Evolutionary conservation across 192 early-diverging fungal genomes (phyloP).

Genomic region (Umbelopsis sp.): DNA sequence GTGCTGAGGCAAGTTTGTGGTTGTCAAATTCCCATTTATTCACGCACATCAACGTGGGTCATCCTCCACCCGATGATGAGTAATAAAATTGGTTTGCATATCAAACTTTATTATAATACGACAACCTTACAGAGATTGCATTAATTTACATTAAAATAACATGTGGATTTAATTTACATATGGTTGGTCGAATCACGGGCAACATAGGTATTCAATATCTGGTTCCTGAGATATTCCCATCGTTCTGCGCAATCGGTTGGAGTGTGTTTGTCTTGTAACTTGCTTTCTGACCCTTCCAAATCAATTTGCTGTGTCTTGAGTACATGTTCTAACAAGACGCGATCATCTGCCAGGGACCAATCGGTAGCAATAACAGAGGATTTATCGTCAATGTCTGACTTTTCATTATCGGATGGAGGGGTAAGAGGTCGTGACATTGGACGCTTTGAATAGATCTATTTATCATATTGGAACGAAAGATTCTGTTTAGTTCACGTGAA

Average conservation of each 20-base stretch:
- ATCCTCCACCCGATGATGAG: too few relatives aligned
- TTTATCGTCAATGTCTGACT: conserved; percentile 1
- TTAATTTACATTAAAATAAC: conserved; percentile 11
- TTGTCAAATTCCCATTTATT: too few relatives aligned
- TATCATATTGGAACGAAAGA: neutral
- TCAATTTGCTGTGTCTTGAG: neutral
- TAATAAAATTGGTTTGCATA: too few relatives aligned
- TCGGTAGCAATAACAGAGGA: neutral
- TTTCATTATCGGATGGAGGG: conserved; percentile 22
- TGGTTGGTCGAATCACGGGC: neutral
- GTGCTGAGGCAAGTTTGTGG: too few relatives aligned
- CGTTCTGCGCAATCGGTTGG: conserved; percentile 26
- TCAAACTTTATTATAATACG: too few relatives aligned
- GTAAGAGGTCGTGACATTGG: conserved; percentile 18
- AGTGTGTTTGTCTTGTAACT: conserved; percentile 21
- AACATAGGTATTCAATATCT: conserved; percentile 16
- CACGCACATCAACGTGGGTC: too few relatives aligned
- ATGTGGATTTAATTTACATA: conserved; percentile 12
- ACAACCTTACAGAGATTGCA: too few relatives aligned
- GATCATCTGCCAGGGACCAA: conserved; percentile 27
- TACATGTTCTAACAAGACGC: conserved; percentile 9
- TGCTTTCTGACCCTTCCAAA: conserved; percentile 17
- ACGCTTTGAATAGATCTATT: neutral
- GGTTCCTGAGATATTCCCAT: conserved; percentile 29
- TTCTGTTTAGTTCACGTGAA: neutral